These are phyloP conservation scores for Mucor racemosus DNA, from an alignment of 371 early-diverging fungal species.

Conservation along the genomic window DNA sequence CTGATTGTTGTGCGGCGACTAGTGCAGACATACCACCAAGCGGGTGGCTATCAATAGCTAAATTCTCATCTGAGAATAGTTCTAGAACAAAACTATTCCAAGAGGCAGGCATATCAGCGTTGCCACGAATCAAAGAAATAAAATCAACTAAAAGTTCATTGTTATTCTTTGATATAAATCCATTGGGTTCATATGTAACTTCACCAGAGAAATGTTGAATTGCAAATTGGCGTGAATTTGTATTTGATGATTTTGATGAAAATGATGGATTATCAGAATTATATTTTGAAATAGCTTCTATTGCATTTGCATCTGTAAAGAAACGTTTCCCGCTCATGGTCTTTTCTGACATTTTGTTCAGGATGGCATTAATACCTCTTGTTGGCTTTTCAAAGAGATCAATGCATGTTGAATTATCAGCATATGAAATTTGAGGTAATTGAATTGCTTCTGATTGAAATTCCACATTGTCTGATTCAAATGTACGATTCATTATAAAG, in stretches of 20 bases:
- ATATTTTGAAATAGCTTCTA: conserved; percentile 31
- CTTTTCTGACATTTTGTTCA: conserved; percentile 37
- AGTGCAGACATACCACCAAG: conserved; percentile 48
- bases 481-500: conserved; percentile 62
- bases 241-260: conserved; percentile 25
- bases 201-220: conserved; percentile 77
- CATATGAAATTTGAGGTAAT: conserved; percentile 42
- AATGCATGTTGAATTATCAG: conserved; percentile 41
- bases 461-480: conserved; percentile 53
- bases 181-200: conserved; percentile 71
- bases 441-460: conserved; percentile 54
- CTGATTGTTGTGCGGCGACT: conserved; percentile 55
- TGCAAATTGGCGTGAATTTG: conserved; percentile 55
- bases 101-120: conserved; percentile 46
- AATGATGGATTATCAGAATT: conserved; percentile 20
- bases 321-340: conserved; percentile 21
- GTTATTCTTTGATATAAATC: conserved; percentile 69
- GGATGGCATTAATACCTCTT: conserved; percentile 54
- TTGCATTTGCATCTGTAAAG: conserved; percentile 33
- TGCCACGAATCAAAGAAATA: conserved; percentile 69
- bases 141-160: conserved; percentile 78
- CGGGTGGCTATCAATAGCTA: conserved; percentile 57
- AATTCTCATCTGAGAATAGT: conserved; percentile 36
- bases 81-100: conserved; percentile 33
- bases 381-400: conserved; percentile 44